A percentile compares a stretch with the other conserved stretches of the same genome.
Conservation (phyloP, 306 rosid genomes). For the Dryas alaskensis region DNA sequence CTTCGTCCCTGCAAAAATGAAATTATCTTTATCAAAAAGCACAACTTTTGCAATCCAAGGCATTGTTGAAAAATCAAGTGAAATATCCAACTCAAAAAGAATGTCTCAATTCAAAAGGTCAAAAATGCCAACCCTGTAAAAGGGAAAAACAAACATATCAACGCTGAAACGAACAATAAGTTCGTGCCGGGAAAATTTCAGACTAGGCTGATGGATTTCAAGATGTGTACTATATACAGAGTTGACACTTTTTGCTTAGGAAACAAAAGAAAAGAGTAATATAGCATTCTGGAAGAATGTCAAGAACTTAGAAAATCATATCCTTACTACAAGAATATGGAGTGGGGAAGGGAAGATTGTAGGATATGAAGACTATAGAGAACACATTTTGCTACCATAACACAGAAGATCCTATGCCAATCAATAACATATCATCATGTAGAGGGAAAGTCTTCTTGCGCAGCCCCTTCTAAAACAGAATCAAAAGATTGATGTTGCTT, state of each 20-base stretch:
- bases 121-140: neutral
- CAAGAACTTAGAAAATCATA: neutral
- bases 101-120: neutral
- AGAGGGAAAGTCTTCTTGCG: neutral
- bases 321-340: neutral
- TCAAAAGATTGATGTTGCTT: neutral
- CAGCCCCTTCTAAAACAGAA: neutral
- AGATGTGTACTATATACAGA: neutral
- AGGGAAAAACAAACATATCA: neutral
- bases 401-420: neutral
- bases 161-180: neutral
- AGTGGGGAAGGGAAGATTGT: neutral
- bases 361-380: neutral
- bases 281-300: neutral
- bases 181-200: neutral
- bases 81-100: neutral
- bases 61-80: neutral
- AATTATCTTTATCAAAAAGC: neutral
- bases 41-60: conserved; percentile 9
- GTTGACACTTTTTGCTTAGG: neutral
- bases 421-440: neutral
- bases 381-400: neutral
- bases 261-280: neutral
- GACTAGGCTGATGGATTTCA: neutral
- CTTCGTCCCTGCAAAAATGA: conserved; percentile 62